Evolutionary conservation across 164 flowering plant genomes (phyloP).

Genomic region (Aristolochia fimbriata): DNA sequence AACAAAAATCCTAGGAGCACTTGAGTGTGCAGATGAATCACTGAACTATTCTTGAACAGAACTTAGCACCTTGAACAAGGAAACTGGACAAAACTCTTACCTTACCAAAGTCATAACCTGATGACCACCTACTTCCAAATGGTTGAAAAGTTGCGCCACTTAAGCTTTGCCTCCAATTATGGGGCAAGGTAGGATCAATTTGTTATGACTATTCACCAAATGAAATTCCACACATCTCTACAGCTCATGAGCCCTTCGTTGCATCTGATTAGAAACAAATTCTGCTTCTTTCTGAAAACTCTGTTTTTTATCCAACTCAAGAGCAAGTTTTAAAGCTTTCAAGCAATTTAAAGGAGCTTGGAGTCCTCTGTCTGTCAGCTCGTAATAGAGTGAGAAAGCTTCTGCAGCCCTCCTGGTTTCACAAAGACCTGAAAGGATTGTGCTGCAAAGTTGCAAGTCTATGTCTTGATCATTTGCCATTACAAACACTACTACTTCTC

Average conservation of each 20-base stretch:
- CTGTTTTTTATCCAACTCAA: conserved; percentile 34
- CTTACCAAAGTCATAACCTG: no score
- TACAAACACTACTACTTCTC: conserved; percentile 33
- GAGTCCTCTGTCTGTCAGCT: conserved; percentile 44
- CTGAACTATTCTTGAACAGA: neutral
- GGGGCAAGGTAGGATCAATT: no score
- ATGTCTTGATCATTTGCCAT: conserved; percentile 33
- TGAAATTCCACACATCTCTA: neutral
- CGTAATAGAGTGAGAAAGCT: conserved; percentile 57
- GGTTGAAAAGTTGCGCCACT: neutral
- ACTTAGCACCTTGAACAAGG: neutral
- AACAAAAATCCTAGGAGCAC: no score
- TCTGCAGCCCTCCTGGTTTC: conserved; percentile 26
- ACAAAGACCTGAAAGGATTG: conserved; percentile 48
- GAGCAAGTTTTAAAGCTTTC: conserved; percentile 24
- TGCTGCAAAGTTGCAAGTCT: conserved; percentile 23
- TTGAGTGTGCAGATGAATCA: no score
- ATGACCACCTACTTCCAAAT: no score
- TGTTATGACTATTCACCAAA: no score
- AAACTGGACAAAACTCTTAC: neutral
- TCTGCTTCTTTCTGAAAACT: conserved; percentile 31
- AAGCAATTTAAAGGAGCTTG: conserved; percentile 27
- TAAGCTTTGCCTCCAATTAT: no score
- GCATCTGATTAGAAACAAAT: conserved; percentile 34
- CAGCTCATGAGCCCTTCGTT: neutral